These are phyloP conservation scores for Ilyonectria robusta DNA, from an alignment of 2,329 filamentous ascomycete genomes.

Conservation along the genomic window DNA sequence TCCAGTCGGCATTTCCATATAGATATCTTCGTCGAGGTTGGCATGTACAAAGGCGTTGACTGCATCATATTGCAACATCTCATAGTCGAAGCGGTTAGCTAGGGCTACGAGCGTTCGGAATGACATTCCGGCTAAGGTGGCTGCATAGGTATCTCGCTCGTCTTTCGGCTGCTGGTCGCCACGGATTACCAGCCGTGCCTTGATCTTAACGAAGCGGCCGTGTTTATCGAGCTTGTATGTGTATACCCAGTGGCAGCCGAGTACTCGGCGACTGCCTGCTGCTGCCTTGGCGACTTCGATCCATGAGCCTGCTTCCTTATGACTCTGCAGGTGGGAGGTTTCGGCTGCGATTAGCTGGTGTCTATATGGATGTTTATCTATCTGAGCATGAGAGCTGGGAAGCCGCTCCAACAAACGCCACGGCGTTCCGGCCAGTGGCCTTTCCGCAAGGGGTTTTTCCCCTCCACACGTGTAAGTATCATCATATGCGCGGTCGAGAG, in stretches of 20 bases:
- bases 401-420: too few relatives aligned
- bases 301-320: background rate
- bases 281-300: background rate
- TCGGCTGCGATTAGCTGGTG: background rate
- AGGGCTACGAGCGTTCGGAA: background rate
- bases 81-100: too few relatives aligned
- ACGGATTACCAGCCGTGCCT: background rate
- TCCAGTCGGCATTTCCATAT: too few relatives aligned
- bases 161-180: background rate
- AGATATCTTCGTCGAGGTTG: too few relatives aligned
- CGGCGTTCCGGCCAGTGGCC: too few relatives aligned
- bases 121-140: background rate
- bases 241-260: background rate
- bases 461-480: too few relatives aligned
- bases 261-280: background rate
- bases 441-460: too few relatives aligned
- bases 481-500: too few relatives aligned
- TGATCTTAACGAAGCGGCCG: background rate
- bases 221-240: background rate
- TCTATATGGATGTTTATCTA: too few relatives aligned
- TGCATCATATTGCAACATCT: too few relatives aligned
- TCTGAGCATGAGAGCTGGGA: too few relatives aligned
- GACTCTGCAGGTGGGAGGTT: background rate
- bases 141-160: background rate
- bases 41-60: too few relatives aligned